Percentiles rank a stretch among this genome's conserved stretches.
Conservation (phyloP, 768 basidiomycete species). For the Mycena rosella region DNA sequence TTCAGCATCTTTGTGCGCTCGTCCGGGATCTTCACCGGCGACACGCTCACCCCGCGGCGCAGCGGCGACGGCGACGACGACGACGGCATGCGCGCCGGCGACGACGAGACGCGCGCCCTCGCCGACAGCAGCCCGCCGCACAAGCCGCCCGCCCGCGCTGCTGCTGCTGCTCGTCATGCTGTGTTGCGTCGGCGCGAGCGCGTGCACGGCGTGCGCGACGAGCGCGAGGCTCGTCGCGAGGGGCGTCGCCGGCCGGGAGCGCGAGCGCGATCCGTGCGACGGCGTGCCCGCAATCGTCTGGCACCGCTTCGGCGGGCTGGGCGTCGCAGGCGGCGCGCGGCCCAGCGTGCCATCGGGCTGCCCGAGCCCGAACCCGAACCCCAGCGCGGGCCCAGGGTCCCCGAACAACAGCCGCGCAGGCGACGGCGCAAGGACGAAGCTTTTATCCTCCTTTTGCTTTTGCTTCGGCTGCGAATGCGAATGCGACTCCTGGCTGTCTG, state of each 20-base stretch:
- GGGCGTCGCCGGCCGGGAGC: conserved; percentile 1
- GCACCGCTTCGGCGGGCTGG: conserved; percentile 30
- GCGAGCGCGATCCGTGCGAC: no score
- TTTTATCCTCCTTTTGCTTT: no score
- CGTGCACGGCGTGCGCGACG: conserved; percentile 23
- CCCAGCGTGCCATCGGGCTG: conserved; percentile 49
- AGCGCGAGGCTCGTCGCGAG: no score
- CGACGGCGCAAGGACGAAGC: background rate
- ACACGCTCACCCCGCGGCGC: conserved; percentile 40
- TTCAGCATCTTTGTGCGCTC: conserved; percentile 71
- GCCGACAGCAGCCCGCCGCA: conserved; percentile 24
- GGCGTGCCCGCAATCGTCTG: conserved; percentile 5
- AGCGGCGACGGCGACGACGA: conserved; percentile 62
- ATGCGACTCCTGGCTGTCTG: conserved; percentile 19
- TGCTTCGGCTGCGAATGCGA: background rate
- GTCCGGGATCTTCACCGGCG: conserved; percentile 60
- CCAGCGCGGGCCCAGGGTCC: conserved; percentile 1
- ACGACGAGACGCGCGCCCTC: conserved; percentile 1
- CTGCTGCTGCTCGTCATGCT: conserved; percentile 14
- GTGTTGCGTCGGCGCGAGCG: conserved; percentile 17
- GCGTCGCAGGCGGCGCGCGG: conserved; percentile 21
- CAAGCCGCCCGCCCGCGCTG: conserved; percentile 3
- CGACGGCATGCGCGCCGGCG: conserved; percentile 63
- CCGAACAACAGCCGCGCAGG: conserved; percentile 11
- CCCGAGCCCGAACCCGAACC: no score